A percentile compares a stretch with the other conserved stretches of the same genome.
phyloP scores from a whole-genome alignment of 2,329 filamentous ascomycete species.

The Chaetomiaceae sp. region DNA sequence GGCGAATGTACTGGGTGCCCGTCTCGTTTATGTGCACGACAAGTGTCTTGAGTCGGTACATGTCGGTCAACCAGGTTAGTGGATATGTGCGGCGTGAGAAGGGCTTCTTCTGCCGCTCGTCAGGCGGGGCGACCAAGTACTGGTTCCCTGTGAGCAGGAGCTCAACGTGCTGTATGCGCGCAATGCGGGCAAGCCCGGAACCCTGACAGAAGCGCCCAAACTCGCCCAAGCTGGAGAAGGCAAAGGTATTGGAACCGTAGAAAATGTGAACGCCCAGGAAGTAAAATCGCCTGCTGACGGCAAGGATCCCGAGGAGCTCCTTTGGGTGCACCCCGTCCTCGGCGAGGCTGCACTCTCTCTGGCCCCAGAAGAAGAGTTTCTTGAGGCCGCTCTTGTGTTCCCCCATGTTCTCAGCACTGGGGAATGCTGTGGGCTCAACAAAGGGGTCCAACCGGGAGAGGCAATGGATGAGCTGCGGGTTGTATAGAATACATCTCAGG shows the following conservation, averaged over 20 bases:
- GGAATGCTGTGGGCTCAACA: constrained; percentile 6
- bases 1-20: constrained; percentile 28
- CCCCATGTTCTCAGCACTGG: constrained; percentile 7
- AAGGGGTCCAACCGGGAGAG: constrained; percentile 41
- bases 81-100: constrained; percentile 37
- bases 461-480: constrained; percentile 36
- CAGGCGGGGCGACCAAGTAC: constrained; percentile 21
- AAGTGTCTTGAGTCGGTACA: constrained; percentile 37
- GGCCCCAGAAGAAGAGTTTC: constrained; percentile 38
- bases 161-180: constrained; percentile 43
- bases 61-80: constrained; percentile 34
- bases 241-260: constrained; percentile 46
- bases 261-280: constrained; percentile 41
- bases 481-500: constrained; percentile 35
- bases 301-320: constrained; percentile 34
- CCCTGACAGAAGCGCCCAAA: constrained; percentile 43
- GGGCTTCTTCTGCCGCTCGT: constrained; percentile 23
- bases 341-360: constrained; percentile 30
- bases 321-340: constrained; percentile 33
- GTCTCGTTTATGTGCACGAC: constrained; percentile 39
- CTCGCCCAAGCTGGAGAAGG: constrained; percentile 50
- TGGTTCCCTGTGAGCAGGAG: constrained; percentile 40
- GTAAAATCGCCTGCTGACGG: constrained; percentile 38
- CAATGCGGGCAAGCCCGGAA: constrained; percentile 35
- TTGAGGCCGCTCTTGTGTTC: constrained; percentile 26